Evolutionary conservation across 2,329 filamentous ascomycete genomes (phyloP), one percentile per base, ranked within the genome.

Genomic region (Orbilia ellipsospora): DNA sequence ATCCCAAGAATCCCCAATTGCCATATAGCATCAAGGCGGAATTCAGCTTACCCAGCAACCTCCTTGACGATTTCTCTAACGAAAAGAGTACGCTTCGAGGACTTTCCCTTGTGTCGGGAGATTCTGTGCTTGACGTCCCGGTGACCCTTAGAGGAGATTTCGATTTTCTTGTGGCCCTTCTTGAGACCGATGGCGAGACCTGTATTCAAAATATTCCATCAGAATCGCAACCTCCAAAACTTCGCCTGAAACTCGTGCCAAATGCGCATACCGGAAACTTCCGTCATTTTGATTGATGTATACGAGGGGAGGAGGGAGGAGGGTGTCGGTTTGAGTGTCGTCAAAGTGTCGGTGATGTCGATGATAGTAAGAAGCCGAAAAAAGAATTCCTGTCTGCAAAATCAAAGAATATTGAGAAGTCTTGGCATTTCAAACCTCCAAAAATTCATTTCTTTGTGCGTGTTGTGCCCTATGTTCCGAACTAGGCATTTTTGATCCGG

Each of bases 41-140:
- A 52, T 20, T 20, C 48, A 5, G 88, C 90, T 83, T 89, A 93
- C 91, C 92, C 95, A 85, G 94, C 90, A 85, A 98, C 95, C 88
- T 99, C 95, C 89, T 96, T 96, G 85, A 97, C 93, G 84, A 99
- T 91, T 83, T 97, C 94, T 82, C 95, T 90, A 81, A 98, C 94
- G 87, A 99, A 98, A 82, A 92, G 90, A 81, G 95, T 98, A 83
- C 94, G 90, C 90, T 96, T 97, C 88, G 92, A 96, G 83, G 96
- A 87, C 86, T 95, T 92, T 81, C 95, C 95, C 90, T 97, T 98
- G 87, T 90, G 94, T 81, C 90, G 88, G 83, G 90, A 92, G 82
- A 94, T 88, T 82, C 90, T 89, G 82, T 89, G 88, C 88, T 93
- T 94, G 84, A 86, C 84, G 82, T 91, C 90, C 83, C 92, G 89